Base-by-base conservation (phyloP, 805 yeast species). In the Pichia ethanolica region DNA sequence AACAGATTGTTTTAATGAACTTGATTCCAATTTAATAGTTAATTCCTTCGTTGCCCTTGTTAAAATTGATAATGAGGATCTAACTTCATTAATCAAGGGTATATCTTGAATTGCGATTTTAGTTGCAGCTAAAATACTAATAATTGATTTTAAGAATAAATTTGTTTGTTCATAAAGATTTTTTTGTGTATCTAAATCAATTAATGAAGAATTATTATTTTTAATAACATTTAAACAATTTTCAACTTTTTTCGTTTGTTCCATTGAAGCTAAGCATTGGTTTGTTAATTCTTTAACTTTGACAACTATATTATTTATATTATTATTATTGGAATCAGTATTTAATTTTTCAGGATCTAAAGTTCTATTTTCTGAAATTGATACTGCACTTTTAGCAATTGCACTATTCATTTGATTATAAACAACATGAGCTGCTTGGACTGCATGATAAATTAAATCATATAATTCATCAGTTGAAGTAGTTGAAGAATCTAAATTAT, bases 21-120 rank as follows among this genome's bases (percentile, higher is more conserved):
- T 79, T 39, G 76, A 72, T 62, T 90, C 97, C 40, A 90, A 68
- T 57, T 87, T 73, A n/a, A 88, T 82, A 0, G 97, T 89, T 13
- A 91, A 85, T 60, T 91, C 98, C 60, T 91, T 91, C 5, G 97
- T 88, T 4, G 90, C 86, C 55, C 88, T 81, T 0, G 97, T 90
- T 51, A 91, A 71, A 36, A 81, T 78, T 0, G 96, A 87, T 67
- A 91, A 76, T 6, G 86, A 79, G 7, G 90, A 82, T 50, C 96
- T 71, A 6, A 84, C 83, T 49, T 87, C 96, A 57, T 85, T 82
- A 46, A 91, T 72, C 13, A 83, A 76, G 0, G 95, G 90, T 50
- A 89, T 72, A 55, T 87, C 97, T 47, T 79, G 77, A 79, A 91
- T 84, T 2, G 95, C 82, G 1, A 78, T 74, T 60, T 89, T 89